A percentile compares a stretch with the other conserved stretches of the same genome.
These are phyloP conservation scores for Saturnispora sanitii DNA, from an alignment of 805 yeast species.

Conservation along the genomic window DNA sequence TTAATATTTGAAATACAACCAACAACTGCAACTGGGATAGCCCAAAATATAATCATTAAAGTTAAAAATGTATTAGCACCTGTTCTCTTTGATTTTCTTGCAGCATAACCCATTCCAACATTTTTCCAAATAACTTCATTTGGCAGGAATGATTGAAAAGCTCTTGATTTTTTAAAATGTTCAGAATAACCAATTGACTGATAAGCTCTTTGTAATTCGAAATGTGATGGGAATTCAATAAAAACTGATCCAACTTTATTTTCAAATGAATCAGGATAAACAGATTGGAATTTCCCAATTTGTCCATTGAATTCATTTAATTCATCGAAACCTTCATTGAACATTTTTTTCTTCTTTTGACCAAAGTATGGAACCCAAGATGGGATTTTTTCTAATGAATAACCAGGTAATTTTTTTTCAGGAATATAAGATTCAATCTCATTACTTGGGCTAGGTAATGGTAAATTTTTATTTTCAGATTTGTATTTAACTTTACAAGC, in stretches of 20 bases:
- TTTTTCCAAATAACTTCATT: slow-evolving; percentile 82
- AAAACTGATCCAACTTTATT: slow-evolving; percentile 57
- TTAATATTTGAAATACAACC: slow-evolving; percentile 87
- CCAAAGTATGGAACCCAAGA: slow-evolving; percentile 61
- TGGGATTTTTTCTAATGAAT: slow-evolving; percentile 39
- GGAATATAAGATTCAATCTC: slow-evolving; percentile 54
- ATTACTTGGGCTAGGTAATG: slow-evolving; percentile 46
- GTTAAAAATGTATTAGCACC: slow-evolving; percentile 58
- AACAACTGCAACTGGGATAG: slow-evolving; percentile 95
- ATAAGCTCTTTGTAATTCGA: slow-evolving; percentile 80
- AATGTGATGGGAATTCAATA: slow-evolving; percentile 71
- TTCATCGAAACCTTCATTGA: slow-evolving; percentile 59
- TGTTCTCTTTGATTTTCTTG: slow-evolving; percentile 46
- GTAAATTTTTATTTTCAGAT: slow-evolving; percentile 46
- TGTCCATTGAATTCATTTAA: slow-evolving; percentile 61
- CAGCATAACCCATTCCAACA: slow-evolving; percentile 45
- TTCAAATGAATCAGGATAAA: slow-evolving; percentile 38
- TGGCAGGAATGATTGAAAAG: slow-evolving; percentile 60
- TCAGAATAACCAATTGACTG: slow-evolving; percentile 62
- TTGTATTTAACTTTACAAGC: slow-evolving; percentile 48
- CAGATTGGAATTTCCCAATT: slow-evolving; percentile 48
- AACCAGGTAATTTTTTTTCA: slow-evolving; percentile 74
- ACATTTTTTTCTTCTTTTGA: slow-evolving; percentile 76
- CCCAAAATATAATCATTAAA: slow-evolving; percentile 76
- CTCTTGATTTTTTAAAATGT: slow-evolving; percentile 35